Evolutionary conservation across 495 filamentous ascomycete species (phyloP).

Genomic region (Lasiosphaeris hirsuta): DNA sequence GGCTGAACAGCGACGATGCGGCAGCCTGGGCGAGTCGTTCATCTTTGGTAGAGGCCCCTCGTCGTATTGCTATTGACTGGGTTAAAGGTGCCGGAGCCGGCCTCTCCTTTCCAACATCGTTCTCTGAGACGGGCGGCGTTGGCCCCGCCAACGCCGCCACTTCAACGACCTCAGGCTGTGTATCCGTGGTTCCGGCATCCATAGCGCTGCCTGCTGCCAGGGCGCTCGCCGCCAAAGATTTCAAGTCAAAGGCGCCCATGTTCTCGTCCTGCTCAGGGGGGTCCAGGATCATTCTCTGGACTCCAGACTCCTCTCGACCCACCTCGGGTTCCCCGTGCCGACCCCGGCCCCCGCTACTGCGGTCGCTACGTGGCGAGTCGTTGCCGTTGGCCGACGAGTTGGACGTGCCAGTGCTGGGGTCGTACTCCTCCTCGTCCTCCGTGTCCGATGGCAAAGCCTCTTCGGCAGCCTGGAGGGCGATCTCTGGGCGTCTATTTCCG

Average conservation of each 20-base stretch:
- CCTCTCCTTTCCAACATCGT: conserved; percentile 21
- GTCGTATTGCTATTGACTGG: conserved; percentile 18
- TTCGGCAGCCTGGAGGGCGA: conserved; percentile 42
- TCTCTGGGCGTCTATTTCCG: conserved; percentile 44
- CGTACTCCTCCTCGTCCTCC: conserved; percentile 28
- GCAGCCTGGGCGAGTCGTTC: conserved; percentile 17
- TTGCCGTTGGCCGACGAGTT: conserved; percentile 10
- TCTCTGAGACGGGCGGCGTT: conserved; percentile 27
- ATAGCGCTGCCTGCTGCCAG: conserved; percentile 38
- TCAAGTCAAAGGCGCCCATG: conserved; percentile 36
- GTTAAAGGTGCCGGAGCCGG: conserved; percentile 20
- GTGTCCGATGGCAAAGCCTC: conserved; percentile 34
- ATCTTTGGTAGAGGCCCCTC: conserved; percentile 14
- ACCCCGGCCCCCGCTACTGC: conserved; percentile 1
- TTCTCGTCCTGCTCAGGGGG: conserved; percentile 21
- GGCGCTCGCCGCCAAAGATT: conserved; percentile 40
- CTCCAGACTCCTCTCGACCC: conserved; percentile 18
- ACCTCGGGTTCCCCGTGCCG: conserved; percentile 6
- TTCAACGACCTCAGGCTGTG: conserved; percentile 25
- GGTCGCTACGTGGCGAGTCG: background rate
- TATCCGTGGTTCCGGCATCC: conserved; percentile 24
- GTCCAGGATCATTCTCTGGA: conserved; percentile 10
- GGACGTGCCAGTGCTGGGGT: conserved; percentile 6
- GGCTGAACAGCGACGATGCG: conserved; percentile 25
- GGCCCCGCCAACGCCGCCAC: conserved; percentile 12